A percentile compares a stretch with the other conserved stretches of the same genome.
These are phyloP conservation scores for Kwoniella mangroviensis DNA, from an alignment of 768 basidiomycete species.

Conservation along the genomic window DNA sequence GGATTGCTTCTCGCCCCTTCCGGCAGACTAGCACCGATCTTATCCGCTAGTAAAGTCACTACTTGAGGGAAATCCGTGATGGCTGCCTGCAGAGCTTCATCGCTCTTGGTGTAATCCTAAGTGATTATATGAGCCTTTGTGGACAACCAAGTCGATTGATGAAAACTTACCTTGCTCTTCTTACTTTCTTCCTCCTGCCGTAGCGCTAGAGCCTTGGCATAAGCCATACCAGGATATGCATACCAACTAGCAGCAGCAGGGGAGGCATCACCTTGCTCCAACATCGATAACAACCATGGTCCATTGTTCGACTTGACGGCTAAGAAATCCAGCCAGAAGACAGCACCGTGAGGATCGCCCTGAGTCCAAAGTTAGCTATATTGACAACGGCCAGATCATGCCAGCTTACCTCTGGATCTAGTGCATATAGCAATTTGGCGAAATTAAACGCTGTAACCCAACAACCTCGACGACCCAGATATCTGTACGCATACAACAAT, in stretches of 20 bases:
- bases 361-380: slow-evolving; percentile 14
- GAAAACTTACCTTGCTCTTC: slow-evolving; percentile 58
- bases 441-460: slow-evolving; percentile 90
- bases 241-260: slow-evolving; percentile 63
- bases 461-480: slow-evolving; percentile 86
- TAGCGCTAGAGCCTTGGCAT: slow-evolving; percentile 64
- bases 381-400: too few relatives aligned
- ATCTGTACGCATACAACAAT: slow-evolving; percentile 60
- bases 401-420: slow-evolving; percentile 68
- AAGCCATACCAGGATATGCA: slow-evolving; percentile 67
- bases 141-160: background rate
- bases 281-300: slow-evolving; percentile 76
- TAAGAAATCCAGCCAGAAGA: slow-evolving; percentile 77
- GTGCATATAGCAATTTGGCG: slow-evolving; percentile 76
- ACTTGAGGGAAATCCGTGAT: slow-evolving; percentile 78
- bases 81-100: slow-evolving; percentile 72
- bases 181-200: slow-evolving; percentile 62
- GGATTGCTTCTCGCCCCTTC: slow-evolving; percentile 65
- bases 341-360: slow-evolving; percentile 83
- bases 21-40: slow-evolving; percentile 73
- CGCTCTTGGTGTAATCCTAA: slow-evolving; percentile 68
- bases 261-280: slow-evolving; percentile 59
- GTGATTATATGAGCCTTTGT: slow-evolving; percentile 27
- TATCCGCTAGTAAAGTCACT: slow-evolving; percentile 81
- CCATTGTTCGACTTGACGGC: slow-evolving; percentile 78